Conservation (phyloP, 148 eudicot genomes). For the Cornus kousa region DNA sequence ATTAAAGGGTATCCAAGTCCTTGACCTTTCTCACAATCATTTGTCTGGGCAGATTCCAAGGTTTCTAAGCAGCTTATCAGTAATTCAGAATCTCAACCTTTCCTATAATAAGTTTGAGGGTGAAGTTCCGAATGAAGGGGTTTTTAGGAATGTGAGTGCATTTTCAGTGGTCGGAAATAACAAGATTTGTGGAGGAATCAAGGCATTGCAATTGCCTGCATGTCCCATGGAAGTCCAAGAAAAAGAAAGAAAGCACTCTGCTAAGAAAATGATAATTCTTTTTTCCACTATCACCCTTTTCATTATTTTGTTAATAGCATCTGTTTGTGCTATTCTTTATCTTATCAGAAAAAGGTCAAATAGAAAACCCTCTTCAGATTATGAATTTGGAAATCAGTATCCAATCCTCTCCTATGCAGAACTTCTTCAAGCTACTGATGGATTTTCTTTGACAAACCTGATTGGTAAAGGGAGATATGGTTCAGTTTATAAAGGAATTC, state of each 20-base stretch:
- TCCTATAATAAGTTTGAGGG: slow-evolving; percentile 28
- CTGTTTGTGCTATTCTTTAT: background rate
- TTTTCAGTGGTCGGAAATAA: slow-evolving; percentile 14
- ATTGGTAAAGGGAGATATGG: slow-evolving; percentile 29
- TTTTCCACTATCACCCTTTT: background rate
- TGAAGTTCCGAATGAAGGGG: slow-evolving; percentile 26
- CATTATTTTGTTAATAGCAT: background rate
- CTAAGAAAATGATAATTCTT: background rate
- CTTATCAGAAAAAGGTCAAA: background rate
- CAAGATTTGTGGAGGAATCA: slow-evolving; percentile 27
- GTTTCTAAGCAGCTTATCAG: background rate
- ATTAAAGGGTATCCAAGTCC: background rate
- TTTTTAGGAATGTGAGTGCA: slow-evolving; percentile 12
- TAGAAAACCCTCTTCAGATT: background rate
- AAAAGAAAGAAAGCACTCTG: background rate
- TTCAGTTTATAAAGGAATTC: slow-evolving; percentile 22
- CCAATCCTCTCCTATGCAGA: slow-evolving; percentile 21
- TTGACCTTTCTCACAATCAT: slow-evolving; percentile 23
- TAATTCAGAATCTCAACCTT: slow-evolving; percentile 16
- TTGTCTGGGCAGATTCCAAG: slow-evolving; percentile 21
- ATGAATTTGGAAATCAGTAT: background rate
- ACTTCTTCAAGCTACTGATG: slow-evolving; percentile 22
- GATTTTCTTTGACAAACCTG: slow-evolving; percentile 20
- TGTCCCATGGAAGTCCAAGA: background rate
- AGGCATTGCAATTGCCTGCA: slow-evolving; percentile 8